Evolutionary conservation across 1,284 basidiomycete species (phyloP), one percentile per base, ranked within the genome.

Genomic region (Chiua sp.): DNA sequence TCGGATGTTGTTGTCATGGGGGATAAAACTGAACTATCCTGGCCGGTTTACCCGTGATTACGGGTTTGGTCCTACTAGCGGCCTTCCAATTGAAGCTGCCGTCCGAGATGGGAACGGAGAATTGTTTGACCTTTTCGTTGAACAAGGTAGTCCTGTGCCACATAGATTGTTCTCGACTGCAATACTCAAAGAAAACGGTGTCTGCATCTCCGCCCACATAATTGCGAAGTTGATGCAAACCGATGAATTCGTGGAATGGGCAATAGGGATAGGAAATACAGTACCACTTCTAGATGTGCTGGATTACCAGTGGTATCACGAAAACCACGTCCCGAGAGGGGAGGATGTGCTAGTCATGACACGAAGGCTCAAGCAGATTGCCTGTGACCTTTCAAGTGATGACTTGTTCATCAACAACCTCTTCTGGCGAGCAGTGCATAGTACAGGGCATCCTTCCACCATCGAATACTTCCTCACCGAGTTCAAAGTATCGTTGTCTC

Each of bases 161-260:
- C 4, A 22, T 2, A 8, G 30, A 7, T 18, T 65, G 13, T 56
- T 67, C 2, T 26, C 26, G 5, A 3, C 3, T 2, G 42, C 10
- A 5, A 4, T 63, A 15, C 20, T 42, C 20, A 26, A 26, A 26
- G 10, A 2, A 4, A 16, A 3, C 8, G 4, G 3, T 15, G 3
- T 44, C 23, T 12, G 0, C 2, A 3, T 2, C 20, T 26, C 3
- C 16, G 1, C 3, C 7, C 23, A 3, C 15, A 3, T 46, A 1
- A 15, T 59, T 5, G n/a, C 53, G 5, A 63, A 37, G 18, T 8
- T 65, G 18, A 26, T 63, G 2, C 59, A 49, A 20, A 63, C 65
- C 0, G 61, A 66, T 15, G 48, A 63, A 18, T 63, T 63, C 23
- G 15, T 26, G 16, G 63, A 63, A 26, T 63, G 63, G 63, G 61